Conservation (phyloP, 257 asterid genomes). For the Scutellaria baicalensis region DNA sequence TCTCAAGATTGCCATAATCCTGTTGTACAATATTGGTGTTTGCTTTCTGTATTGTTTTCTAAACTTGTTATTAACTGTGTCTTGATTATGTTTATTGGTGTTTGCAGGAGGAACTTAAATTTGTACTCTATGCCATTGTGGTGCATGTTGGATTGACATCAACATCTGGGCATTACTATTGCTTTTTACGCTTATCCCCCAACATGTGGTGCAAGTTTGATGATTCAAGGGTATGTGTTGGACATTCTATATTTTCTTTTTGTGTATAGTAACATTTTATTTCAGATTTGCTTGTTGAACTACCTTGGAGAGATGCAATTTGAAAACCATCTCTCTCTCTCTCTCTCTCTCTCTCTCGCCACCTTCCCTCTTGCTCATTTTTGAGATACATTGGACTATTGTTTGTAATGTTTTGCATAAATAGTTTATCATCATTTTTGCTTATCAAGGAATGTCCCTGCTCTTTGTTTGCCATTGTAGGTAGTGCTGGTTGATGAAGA, state of each 20-base stretch:
- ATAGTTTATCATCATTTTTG: neutral
- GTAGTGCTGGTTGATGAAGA: slow-evolving; percentile 52
- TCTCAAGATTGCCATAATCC: neutral
- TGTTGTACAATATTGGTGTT: neutral
- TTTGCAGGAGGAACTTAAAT: slow-evolving; percentile 60
- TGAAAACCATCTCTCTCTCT: neutral
- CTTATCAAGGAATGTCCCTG: neutral
- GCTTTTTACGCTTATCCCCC: slow-evolving; percentile 63
- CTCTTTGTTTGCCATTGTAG: slow-evolving; percentile 28
- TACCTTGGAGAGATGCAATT: neutral
- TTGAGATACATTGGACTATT: neutral
- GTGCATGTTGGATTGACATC: slow-evolving; percentile 72
- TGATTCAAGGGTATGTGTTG: slow-evolving; percentile 54
- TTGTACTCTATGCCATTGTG: slow-evolving; percentile 71
- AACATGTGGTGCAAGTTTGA: slow-evolving; percentile 75
- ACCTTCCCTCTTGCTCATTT: neutral
- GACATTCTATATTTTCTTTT: neutral
- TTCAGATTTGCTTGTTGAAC: neutral
- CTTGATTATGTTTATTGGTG: neutral
- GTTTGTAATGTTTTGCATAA: neutral
- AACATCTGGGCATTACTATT: slow-evolving; percentile 82
- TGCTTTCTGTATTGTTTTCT: slow-evolving; percentile 1
- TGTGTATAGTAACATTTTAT: neutral
- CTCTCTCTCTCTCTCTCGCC: neutral
- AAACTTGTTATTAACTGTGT: neutral